Evolutionary conservation across 495 filamentous ascomycete species (phyloP).

Genomic region (Xylaria grammica): DNA sequence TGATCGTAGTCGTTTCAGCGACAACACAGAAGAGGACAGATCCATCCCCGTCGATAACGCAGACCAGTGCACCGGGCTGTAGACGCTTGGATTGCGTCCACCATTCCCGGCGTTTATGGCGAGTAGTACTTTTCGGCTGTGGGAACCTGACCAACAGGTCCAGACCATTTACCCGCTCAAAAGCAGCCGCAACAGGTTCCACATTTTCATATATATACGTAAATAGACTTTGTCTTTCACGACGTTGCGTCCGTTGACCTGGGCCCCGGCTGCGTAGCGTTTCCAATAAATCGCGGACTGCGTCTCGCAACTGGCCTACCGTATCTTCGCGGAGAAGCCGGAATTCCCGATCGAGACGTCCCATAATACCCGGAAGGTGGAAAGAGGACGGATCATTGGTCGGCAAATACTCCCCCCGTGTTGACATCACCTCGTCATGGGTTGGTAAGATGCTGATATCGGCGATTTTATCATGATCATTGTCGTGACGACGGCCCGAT

Average conservation of each 20-base stretch:
- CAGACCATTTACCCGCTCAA: slow-evolving; percentile 58
- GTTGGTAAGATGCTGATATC: slow-evolving; percentile 70
- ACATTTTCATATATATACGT: slow-evolving; percentile 51
- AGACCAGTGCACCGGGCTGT: slow-evolving; percentile 62
- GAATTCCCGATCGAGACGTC: slow-evolving; percentile 73
- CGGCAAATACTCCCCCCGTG: slow-evolving; percentile 65
- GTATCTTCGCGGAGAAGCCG: slow-evolving; percentile 71
- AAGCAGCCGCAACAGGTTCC: slow-evolving; percentile 40
- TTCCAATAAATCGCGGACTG: slow-evolving; percentile 50
- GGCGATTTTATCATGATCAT: slow-evolving; percentile 65
- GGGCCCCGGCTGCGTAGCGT: slow-evolving; percentile 27
- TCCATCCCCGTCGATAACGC: slow-evolving; percentile 55
- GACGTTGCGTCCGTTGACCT: slow-evolving; percentile 5
- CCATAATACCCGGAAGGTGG: slow-evolving; percentile 62
- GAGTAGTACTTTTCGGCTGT: slow-evolving; percentile 51
- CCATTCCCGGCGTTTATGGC: slow-evolving; percentile 58
- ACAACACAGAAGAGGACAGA: slow-evolving; percentile 62
- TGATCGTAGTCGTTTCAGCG: slow-evolving; percentile 40
- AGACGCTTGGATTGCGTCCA: slow-evolving; percentile 65
- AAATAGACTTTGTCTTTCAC: slow-evolving; percentile 29
- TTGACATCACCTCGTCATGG: slow-evolving; percentile 60
- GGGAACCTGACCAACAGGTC: slow-evolving; percentile 60
- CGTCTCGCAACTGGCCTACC: slow-evolving; percentile 65
- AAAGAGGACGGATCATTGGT: slow-evolving; percentile 51
- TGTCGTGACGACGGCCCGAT: slow-evolving; percentile 67